Base-by-base conservation (phyloP, 1,284 basidiomycete genomes). In the Rhodofomes roseus region DNA sequence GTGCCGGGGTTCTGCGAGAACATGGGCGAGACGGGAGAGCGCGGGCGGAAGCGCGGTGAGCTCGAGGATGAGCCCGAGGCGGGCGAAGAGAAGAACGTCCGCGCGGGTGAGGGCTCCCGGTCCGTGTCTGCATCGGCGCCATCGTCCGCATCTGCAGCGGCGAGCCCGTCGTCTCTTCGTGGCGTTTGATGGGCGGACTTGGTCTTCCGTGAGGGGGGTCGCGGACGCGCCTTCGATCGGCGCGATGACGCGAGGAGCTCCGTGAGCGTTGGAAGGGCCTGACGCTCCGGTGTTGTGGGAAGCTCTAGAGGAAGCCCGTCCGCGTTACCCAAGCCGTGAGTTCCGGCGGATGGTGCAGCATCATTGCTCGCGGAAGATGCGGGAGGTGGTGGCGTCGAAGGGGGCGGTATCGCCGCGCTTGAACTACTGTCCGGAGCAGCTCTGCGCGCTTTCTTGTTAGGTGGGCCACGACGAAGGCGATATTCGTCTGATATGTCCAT, bases 1-100 rank as follows among this genome's bases (percentile, higher is more conserved):
- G 64, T 65, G 27, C 65, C 65, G 18, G 71, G 65, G 56, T 75
- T 67, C 66, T 76, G 77, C 31, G 72, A 68, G 43, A 80, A 74
- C 60, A 78, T 71, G 1, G 77, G 74, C 23, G 73, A 76, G 50
- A 76, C 70, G 12, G 75, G 73, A 0, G 76, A 77, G 23, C 72
- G 69, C 3, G 71, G 63, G 25, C 62, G 65, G 25, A 60, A 55
- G n/a, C 58, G 61, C 48, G 69, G 57, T 43, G 70, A 59, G 20
- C 70, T 72, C 14, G 73, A 71, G 55, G 69, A 71, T 9, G 70
- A 66, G 34, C 74, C 75, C 22, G 77, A 78, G 22, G 73, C 78
- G 4, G 76, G 76, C 2, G 76, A 77, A 29, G 79, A 80, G 62
- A 79, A 76, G 60, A 74, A 73, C 5, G 79, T 78, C 63, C 72